Evolutionary conservation across 495 filamentous ascomycete genomes (phyloP), one percentile per base, ranked within the genome.

Genomic region (Talaromyces borbonicus): DNA sequence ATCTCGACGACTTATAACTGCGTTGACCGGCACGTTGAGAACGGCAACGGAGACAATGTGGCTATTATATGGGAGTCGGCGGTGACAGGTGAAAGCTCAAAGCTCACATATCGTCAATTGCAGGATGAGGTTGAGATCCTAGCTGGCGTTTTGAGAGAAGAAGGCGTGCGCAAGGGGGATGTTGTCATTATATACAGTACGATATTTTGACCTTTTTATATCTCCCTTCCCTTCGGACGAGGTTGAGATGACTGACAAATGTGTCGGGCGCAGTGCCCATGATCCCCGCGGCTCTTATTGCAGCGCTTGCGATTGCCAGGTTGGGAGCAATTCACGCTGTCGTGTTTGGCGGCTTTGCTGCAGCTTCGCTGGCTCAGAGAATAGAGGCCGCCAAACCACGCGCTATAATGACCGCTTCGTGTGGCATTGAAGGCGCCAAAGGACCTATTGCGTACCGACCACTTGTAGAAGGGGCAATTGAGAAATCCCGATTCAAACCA

Each of bases 1-100:
- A 84, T 96, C 55, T 93, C 85, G 20, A 95, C 89, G 0, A 81
- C 80, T 42, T 95, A 84, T 63, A 96, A 96, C 57, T 92, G 88
- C 53, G 66, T 96, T 23, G 90, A 95, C 59, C 74, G 90, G 15
- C 90, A 95, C 62, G 87, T 96, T 12, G 65, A 79, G 15, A 73
- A 72, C 6, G 87, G 88, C 14, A 67, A 79, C 49, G 90, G 89
- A 8, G 76, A 81, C 12, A 63, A 69, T 27, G 74, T 75, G 0
- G 90, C 90, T 8, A 84, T 96, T 43, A 75, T 87, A 44, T 95
- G 85, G 78, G 90, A 96, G 57, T 87, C 81, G 19, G 86, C 90
- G 0, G 88, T 94, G 16, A 85, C 86, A 9, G 76, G 77, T n/a
- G 68, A 69, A 9, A 87, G 88, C 57, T 68, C 82, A 55, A 75